phyloP scores from a whole-genome alignment of 2,329 filamentous ascomycete species.

The Calonectria montana region DNA sequence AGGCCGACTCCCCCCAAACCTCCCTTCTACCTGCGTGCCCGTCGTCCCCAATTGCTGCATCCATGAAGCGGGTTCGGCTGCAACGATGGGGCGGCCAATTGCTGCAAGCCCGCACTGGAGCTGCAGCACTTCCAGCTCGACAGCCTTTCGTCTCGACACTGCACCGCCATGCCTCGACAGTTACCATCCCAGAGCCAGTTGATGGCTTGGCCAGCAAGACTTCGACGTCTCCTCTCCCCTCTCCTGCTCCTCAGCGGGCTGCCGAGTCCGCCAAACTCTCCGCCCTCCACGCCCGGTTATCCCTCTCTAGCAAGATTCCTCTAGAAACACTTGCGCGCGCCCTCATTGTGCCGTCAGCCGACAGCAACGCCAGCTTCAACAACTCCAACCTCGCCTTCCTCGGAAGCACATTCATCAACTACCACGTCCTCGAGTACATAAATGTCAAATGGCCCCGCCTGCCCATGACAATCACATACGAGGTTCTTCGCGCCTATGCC shows the following conservation, averaged over 20 bases:
- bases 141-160: constrained; percentile 38
- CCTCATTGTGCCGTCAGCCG: constrained; percentile 87
- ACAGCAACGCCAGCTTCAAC: constrained; percentile 84
- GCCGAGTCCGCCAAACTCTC: constrained; percentile 86
- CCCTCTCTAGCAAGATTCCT: constrained; percentile 83
- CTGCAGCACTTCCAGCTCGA: constrained; percentile 33
- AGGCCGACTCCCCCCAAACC: background rate
- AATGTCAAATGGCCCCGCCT: constrained; percentile 91
- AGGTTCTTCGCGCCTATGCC: constrained; percentile 85
- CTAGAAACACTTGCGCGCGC: constrained; percentile 87
- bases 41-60: constrained; percentile 25
- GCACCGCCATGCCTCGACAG: constrained; percentile 47
- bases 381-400: constrained; percentile 86
- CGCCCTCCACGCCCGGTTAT: constrained; percentile 89
- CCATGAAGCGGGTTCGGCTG: constrained; percentile 57
- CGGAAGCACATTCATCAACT: constrained; percentile 85
- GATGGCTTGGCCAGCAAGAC: constrained; percentile 33
- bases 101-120: constrained; percentile 47
- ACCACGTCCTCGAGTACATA: constrained; percentile 90
- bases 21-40: background rate
- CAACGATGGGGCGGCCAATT: constrained; percentile 56
- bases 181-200: constrained; percentile 38
- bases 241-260: constrained; percentile 76
- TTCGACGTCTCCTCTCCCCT: constrained; percentile 65
- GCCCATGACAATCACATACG: constrained; percentile 87